Percentiles rank a stretch among this genome's conserved stretches.
phyloP scores from a whole-genome alignment of 2,329 filamentous ascomycete genomes.

The Fusarium sp. region DNA sequence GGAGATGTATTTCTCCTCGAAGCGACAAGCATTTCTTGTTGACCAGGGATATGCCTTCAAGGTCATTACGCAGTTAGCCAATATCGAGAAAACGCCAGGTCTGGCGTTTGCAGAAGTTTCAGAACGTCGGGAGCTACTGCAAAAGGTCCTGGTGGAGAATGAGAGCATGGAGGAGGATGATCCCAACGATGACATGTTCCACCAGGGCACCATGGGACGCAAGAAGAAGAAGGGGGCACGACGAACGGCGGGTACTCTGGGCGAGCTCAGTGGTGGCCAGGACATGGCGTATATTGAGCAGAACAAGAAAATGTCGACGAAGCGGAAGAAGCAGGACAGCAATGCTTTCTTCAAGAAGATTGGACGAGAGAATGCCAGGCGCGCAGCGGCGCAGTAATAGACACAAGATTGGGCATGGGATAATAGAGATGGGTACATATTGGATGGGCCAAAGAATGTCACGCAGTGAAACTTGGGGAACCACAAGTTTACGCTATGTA shows the following conservation, averaged over 20 bases:
- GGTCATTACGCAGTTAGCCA: slow-evolving; percentile 94
- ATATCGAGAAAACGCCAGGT: slow-evolving; percentile 84
- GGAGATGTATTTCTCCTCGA: slow-evolving; percentile 98
- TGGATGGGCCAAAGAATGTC: slow-evolving; percentile 21
- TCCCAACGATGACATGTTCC: slow-evolving; percentile 60
- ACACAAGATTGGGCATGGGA: slow-evolving; percentile 10
- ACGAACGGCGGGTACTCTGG: slow-evolving; percentile 85
- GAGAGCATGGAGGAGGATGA: slow-evolving; percentile 80
- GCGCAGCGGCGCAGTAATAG: slow-evolving; percentile 48
- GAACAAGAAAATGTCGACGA: slow-evolving; percentile 70
- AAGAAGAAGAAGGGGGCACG: slow-evolving; percentile 70
- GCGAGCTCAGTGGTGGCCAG: slow-evolving; percentile 88
- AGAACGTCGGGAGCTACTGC: slow-evolving; percentile 86
- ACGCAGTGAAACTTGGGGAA: slow-evolving; percentile 1
- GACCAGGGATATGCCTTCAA: slow-evolving; percentile 99
- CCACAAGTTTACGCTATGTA: slow-evolving; percentile 3
- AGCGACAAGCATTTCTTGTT: slow-evolving; percentile 94
- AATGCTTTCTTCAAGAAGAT: slow-evolving; percentile 57
- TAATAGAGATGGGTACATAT: not conserved
- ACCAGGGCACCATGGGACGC: slow-evolving; percentile 59
- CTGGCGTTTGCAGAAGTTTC: slow-evolving; percentile 82
- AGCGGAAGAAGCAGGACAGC: slow-evolving; percentile 55
- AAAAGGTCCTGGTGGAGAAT: slow-evolving; percentile 89
- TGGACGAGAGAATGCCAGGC: slow-evolving; percentile 54
- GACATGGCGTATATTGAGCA: slow-evolving; percentile 97